phyloP scores from a whole-genome alignment of 345 rosid genomes.

The Hevea brasiliensis region DNA sequence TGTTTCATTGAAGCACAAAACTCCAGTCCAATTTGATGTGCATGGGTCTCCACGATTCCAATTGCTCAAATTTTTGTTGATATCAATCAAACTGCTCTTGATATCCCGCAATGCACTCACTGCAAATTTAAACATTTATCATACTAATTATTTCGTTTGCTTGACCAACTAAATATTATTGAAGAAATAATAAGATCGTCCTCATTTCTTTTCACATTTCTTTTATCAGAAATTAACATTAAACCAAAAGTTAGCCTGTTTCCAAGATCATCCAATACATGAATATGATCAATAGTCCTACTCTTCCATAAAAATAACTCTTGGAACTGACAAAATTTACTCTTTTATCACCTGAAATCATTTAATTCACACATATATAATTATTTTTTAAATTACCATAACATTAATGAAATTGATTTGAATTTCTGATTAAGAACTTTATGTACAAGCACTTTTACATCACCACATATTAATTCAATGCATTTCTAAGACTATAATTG shows the following conservation, averaged over 20 bases:
- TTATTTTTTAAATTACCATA: neutral
- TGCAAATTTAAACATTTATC: constrained; percentile 29
- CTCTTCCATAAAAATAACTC: neutral
- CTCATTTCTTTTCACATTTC: neutral
- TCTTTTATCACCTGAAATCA: neutral
- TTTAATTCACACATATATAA: neutral
- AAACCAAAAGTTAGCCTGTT: neutral
- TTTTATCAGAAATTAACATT: neutral
- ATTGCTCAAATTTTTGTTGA: constrained; percentile 56
- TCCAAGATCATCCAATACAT: neutral
- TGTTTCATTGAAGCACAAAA: constrained; percentile 58
- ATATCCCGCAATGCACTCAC: constrained; percentile 64
- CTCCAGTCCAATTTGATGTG: constrained; percentile 86
- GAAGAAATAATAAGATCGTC: neutral
- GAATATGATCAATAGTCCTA: constrained; percentile 2
- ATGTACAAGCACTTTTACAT: neutral
- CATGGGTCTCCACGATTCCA: constrained; percentile 91
- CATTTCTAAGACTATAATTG: neutral
- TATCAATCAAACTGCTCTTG: constrained; percentile 55
- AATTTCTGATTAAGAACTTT: neutral
- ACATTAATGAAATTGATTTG: neutral
- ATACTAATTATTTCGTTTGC: constrained; percentile 1
- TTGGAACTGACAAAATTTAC: neutral
- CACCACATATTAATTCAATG: neutral
- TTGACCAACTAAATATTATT: neutral